A percentile compares a stretch with the other conserved stretches of the same genome.
Conservation (phyloP, 306 rosid species). For the Potentilla sterilis region DNA sequence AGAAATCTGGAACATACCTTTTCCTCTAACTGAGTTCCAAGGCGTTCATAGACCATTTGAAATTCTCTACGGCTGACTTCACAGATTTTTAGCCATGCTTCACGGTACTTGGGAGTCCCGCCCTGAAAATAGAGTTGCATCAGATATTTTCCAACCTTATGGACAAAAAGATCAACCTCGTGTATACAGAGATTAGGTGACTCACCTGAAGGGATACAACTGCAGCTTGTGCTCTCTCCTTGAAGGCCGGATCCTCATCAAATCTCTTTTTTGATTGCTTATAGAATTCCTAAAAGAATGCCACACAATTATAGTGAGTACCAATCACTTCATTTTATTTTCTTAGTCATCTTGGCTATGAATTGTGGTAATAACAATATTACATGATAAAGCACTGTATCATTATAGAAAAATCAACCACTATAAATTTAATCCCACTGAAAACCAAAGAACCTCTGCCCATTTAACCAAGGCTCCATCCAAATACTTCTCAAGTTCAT, state of each 20-base stretch:
- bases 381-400: neutral
- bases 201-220: conserved; percentile 88
- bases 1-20: conserved; percentile 43
- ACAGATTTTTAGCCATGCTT: conserved; percentile 84
- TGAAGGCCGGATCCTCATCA: conserved; percentile 76
- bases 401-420: neutral
- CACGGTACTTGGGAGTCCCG: conserved; percentile 64
- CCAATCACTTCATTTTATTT: conserved; percentile 10
- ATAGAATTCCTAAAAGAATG: conserved; percentile 60
- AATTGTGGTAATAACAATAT: neutral
- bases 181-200: neutral
- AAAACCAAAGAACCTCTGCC: neutral
- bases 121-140: conserved; percentile 42
- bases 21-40: conserved; percentile 76
- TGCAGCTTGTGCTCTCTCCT: conserved; percentile 83
- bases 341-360: neutral
- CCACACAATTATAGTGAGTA: conserved; percentile 19
- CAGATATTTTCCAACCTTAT: neutral
- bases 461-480: neutral
- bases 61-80: conserved; percentile 87
- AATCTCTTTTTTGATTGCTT: conserved; percentile 85
- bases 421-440: neutral
- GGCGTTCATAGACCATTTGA: conserved; percentile 76
- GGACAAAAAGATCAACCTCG: conserved; percentile 11
- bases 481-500: neutral